Conservation (phyloP, 2,329 filamentous ascomycete species). For the Colletotrichum sp. region DNA sequence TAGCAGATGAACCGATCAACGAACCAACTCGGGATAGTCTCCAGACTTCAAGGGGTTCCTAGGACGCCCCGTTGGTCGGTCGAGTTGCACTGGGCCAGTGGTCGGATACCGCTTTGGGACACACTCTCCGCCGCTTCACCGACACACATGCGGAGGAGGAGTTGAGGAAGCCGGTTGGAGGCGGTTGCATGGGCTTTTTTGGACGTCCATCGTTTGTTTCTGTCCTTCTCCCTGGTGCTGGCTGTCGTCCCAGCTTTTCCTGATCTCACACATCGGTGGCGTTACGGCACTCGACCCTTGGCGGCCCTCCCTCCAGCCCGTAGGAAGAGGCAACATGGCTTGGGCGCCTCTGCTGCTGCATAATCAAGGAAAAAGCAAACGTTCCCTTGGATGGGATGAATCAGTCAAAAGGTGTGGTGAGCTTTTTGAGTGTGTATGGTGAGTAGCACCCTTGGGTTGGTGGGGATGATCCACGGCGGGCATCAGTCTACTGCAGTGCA, state of each 20-base stretch:
- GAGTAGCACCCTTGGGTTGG: not conserved
- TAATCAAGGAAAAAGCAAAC: not conserved
- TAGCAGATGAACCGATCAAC: not conserved
- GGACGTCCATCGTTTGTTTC: not conserved
- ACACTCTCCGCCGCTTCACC: not conserved
- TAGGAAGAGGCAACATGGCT: not conserved
- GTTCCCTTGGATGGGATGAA: not conserved
- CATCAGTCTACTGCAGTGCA: not conserved
- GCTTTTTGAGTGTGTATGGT: not conserved
- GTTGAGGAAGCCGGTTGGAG: not conserved
- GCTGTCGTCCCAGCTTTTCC: not conserved
- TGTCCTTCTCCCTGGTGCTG: not conserved
- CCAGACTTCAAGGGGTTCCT: not conserved
- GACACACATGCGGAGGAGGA: not conserved
- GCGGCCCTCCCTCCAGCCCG: not conserved
- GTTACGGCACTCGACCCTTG: not conserved
- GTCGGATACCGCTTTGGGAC: constrained; percentile 18
- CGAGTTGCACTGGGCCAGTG: constrained; percentile 13
- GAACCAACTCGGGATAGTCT: not conserved
- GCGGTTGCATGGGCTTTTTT: not conserved
- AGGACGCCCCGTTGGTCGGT: constrained; percentile 1
- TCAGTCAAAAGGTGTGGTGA: not conserved
- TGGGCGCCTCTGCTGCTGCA: not conserved
- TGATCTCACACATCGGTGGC: not conserved
- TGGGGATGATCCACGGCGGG: not conserved